Percentiles rank a stretch among this genome's conserved stretches.
These are phyloP conservation scores for Euphorbia corollata DNA, from an alignment of 441 rosid species.

Conservation along the genomic window DNA sequence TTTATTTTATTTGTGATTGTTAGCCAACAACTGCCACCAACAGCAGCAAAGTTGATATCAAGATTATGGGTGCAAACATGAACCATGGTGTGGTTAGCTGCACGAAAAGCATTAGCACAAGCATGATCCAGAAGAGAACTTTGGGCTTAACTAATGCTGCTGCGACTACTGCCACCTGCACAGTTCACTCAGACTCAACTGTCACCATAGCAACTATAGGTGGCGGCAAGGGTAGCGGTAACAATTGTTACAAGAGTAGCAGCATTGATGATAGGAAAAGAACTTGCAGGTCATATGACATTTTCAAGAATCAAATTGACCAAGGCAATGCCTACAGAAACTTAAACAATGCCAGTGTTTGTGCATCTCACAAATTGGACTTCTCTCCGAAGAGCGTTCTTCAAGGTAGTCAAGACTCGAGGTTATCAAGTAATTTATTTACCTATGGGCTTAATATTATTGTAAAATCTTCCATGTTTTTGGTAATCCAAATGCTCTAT, in stretches of 20 bases:
- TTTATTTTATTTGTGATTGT: no score
- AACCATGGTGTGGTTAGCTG: slow-evolving; percentile 6
- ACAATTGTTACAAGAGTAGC: slow-evolving; percentile 12
- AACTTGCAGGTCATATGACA: slow-evolving; percentile 20
- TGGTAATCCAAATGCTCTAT: neutral
- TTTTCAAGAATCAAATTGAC: slow-evolving; percentile 12
- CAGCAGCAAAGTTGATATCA: slow-evolving; percentile 5
- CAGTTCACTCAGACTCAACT: slow-evolving; percentile 19
- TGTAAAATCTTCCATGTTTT: neutral
- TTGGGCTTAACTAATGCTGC: neutral
- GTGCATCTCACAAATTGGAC: slow-evolving; percentile 24
- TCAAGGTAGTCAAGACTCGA: slow-evolving; percentile 38
- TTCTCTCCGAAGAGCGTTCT: slow-evolving; percentile 64
- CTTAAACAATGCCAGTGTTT: slow-evolving; percentile 15
- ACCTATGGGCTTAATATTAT: neutral
- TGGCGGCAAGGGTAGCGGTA: slow-evolving; percentile 6
- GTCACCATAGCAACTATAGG: slow-evolving; percentile 19
- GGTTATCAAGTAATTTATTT: neutral
- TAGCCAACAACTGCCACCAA: neutral
- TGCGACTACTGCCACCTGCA: neutral
- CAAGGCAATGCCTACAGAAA: slow-evolving; percentile 25
- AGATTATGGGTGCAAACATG: slow-evolving; percentile 4
- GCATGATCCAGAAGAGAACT: neutral
- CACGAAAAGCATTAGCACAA: neutral
- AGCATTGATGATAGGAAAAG: slow-evolving; percentile 20